Conservation (phyloP, 2,329 filamentous ascomycete species). For the Aspergillus felis region DNA sequence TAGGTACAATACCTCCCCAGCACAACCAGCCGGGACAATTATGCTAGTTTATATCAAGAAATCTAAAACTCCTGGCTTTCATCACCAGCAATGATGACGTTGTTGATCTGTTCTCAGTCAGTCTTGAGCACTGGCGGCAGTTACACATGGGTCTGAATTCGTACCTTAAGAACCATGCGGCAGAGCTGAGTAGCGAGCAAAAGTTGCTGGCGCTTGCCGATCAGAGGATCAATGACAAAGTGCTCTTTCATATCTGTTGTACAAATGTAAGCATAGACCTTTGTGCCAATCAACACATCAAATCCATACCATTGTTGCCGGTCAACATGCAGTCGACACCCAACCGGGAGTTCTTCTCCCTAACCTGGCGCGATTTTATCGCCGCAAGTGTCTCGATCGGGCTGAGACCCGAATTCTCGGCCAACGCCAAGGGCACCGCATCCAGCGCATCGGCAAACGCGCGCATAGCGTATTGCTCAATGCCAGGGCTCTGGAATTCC, state of each 20-base stretch:
- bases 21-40: not conserved
- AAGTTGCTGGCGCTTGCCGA: conserved; percentile 96
- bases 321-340: conserved; percentile 98
- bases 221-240: conserved; percentile 97
- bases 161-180: conserved; percentile 92
- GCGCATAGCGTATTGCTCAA: conserved; percentile 98
- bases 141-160: not conserved
- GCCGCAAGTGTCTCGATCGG: conserved; percentile 92
- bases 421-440: conserved; percentile 87
- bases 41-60: conserved; percentile 17
- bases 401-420: conserved; percentile 94
- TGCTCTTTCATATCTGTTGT: conserved; percentile 86
- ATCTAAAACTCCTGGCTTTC: conserved; percentile 82
- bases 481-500: conserved; percentile 67
- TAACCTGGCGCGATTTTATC: conserved; percentile 95
- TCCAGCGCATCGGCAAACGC: conserved; percentile 95
- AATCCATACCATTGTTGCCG: conserved; percentile 74
- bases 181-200: conserved; percentile 95
- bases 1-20: not conserved
- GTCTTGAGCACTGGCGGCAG: not conserved
- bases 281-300: not conserved
- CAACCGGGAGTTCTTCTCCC: conserved; percentile 71
- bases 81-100: conserved; percentile 85
- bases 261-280: conserved; percentile 4
- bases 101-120: conserved; percentile 60